Conservation (phyloP, 164 flowering plant species). For the Berberis vulgaris region DNA sequence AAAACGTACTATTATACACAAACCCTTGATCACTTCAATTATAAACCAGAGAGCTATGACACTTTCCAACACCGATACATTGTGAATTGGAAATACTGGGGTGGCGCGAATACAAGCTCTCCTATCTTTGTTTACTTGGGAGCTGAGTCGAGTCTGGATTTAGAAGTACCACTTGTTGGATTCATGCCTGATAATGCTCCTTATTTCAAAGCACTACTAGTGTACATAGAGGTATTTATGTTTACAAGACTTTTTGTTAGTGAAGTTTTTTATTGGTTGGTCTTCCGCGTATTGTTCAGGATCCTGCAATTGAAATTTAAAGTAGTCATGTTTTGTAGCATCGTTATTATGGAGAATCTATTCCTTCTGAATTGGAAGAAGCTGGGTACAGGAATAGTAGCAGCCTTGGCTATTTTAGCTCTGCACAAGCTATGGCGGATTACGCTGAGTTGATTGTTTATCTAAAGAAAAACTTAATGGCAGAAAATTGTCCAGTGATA, state of each 20-base stretch:
- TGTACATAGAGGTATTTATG: slow-evolving; percentile 16
- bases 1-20: slow-evolving; percentile 11
- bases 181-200: slow-evolving; percentile 12
- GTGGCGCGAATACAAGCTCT: slow-evolving; percentile 20
- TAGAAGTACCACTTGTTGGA: background rate
- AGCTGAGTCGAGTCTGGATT: slow-evolving; percentile 9
- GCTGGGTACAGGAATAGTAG: slow-evolving; percentile 30
- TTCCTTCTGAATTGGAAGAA: slow-evolving; percentile 37
- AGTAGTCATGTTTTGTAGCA: slow-evolving; percentile 30
- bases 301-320: too few species aligned
- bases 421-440: slow-evolving; percentile 74
- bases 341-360: slow-evolving; percentile 57
- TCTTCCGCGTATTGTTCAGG: background rate
- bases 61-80: slow-evolving; percentile 24
- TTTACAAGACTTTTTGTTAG: too few species aligned
- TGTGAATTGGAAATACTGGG: slow-evolving; percentile 21
- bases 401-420: slow-evolving; percentile 55
- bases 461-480: slow-evolving; percentile 32
- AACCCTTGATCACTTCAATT: slow-evolving; percentile 31
- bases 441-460: slow-evolving; percentile 44
- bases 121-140: slow-evolving; percentile 27
- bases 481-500: slow-evolving; percentile 46
- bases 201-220: slow-evolving; percentile 14
- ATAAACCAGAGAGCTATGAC: slow-evolving; percentile 17
- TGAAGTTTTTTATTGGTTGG: too few species aligned